Percentiles rank a stretch among this genome's conserved stretches.
phyloP scores from a whole-genome alignment of 2,329 filamentous ascomycete species.

The Anisogramma anomala region DNA sequence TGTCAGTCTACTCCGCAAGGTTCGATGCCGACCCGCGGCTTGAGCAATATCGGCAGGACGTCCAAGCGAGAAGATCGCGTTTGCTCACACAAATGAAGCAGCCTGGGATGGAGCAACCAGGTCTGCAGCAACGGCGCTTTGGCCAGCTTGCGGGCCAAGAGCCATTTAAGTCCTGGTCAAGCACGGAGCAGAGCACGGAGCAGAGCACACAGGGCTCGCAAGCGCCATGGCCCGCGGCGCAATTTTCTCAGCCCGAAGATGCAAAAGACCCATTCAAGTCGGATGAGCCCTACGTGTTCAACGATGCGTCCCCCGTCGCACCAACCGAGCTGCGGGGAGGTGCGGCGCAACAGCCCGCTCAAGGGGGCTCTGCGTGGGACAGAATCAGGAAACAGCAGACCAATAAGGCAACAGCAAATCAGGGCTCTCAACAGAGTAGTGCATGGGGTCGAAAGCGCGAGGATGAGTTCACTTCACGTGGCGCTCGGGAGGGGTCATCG shows the following conservation, averaged over 20 bases:
- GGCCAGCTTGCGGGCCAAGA: neutral
- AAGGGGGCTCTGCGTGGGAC: slow-evolving; percentile 14
- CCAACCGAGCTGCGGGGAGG: slow-evolving; percentile 1
- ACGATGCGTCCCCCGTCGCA: slow-evolving; percentile 14
- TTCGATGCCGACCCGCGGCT: slow-evolving; percentile 9
- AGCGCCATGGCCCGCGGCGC: slow-evolving; percentile 2
- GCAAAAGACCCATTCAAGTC: neutral
- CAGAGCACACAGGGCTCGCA: slow-evolving; percentile 1
- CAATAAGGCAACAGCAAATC: neutral
- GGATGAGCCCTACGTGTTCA: slow-evolving; percentile 8
- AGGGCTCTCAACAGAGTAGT: neutral
- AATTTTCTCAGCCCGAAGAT: neutral
- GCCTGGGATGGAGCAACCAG: too few relatives aligned
- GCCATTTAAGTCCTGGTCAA: slow-evolving; percentile 1
- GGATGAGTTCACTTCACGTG: slow-evolving; percentile 16
- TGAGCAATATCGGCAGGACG: neutral
- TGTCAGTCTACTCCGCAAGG: slow-evolving; percentile 20
- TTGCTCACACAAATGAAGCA: too few relatives aligned
- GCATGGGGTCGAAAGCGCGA: slow-evolving; percentile 13
- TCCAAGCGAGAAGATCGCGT: too few relatives aligned
- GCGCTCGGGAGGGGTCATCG: slow-evolving; percentile 9
- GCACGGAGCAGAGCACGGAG: slow-evolving; percentile 3
- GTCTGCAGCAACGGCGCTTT: neutral
- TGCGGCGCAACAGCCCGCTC: neutral
- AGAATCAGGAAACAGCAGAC: slow-evolving; percentile 5